Percentiles rank a stretch among this genome's conserved stretches.
These are phyloP conservation scores for Atractiella rhizophila DNA, from an alignment of 768 basidiomycete species.

Conservation along the genomic window DNA sequence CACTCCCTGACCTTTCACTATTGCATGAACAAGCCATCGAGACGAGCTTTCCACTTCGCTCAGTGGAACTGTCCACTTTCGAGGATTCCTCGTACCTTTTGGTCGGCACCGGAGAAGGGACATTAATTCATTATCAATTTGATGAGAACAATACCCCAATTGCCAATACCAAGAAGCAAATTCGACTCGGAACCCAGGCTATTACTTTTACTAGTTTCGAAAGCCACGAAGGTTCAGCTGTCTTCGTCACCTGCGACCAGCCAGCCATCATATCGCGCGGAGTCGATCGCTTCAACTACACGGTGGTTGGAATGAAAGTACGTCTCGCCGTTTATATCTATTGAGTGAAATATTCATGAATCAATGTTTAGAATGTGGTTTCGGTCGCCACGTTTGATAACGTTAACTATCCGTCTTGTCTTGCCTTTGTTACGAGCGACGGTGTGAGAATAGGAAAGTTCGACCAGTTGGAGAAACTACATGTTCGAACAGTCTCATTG, in stretches of 20 bases:
- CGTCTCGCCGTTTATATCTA: background rate
- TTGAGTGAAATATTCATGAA: background rate
- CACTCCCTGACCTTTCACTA: slow-evolving; percentile 18
- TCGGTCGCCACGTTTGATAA: slow-evolving; percentile 33
- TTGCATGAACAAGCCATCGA: slow-evolving; percentile 19
- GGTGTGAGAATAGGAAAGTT: slow-evolving; percentile 41
- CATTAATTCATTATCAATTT: slow-evolving; percentile 34
- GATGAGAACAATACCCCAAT: slow-evolving; percentile 19
- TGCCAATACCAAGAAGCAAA: slow-evolving; percentile 30
- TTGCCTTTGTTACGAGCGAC: slow-evolving; percentile 35
- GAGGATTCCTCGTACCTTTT: slow-evolving; percentile 28
- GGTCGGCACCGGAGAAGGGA: slow-evolving; percentile 50
- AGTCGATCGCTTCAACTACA: slow-evolving; percentile 35
- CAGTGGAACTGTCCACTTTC: slow-evolving; percentile 32
- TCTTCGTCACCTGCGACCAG: slow-evolving; percentile 48
- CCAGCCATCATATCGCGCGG: slow-evolving; percentile 46
- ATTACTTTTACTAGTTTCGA: slow-evolving; percentile 34
- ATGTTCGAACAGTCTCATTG: slow-evolving; percentile 46
- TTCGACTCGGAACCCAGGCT: slow-evolving; percentile 42
- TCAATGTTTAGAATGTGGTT: slow-evolving; percentile 27
- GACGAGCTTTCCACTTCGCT: slow-evolving; percentile 26
- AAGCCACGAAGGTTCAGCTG: slow-evolving; percentile 11
- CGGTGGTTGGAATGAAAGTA: slow-evolving; percentile 48
- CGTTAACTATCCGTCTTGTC: slow-evolving; percentile 27
- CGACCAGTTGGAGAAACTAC: slow-evolving; percentile 44